phyloP scores from a whole-genome alignment of 106 monocot genomes.

The Dioscorea zingiberensis region DNA sequence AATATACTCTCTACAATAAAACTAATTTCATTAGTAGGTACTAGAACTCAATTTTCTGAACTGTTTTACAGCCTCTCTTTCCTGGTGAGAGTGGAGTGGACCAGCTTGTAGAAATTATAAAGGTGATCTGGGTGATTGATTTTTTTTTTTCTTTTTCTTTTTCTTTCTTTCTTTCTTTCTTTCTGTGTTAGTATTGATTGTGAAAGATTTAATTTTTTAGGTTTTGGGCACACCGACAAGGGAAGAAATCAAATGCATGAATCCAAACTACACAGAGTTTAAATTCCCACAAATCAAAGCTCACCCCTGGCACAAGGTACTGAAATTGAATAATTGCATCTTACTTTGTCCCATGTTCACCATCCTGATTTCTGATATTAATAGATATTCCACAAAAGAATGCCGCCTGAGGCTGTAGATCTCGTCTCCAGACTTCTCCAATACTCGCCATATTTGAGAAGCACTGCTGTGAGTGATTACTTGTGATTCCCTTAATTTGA shows the following conservation, averaged over 20 bases:
- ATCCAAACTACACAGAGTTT: constrained; percentile 3
- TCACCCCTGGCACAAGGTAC: constrained; percentile 1
- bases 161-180: background rate
- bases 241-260: constrained; percentile 7
- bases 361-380: background rate
- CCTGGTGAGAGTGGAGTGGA: constrained; percentile 33
- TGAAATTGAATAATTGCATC: background rate
- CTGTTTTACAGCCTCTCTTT: constrained; percentile 20
- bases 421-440: constrained; percentile 48
- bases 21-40: background rate
- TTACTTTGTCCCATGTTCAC: background rate
- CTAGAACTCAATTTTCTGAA: background rate
- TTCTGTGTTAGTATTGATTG: background rate
- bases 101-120: constrained; percentile 30
- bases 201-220: background rate
- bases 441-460: constrained; percentile 47
- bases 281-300: background rate
- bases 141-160: no score
- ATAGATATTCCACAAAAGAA: constrained; percentile 43
- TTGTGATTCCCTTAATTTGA: background rate
- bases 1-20: background rate
- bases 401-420: constrained; percentile 53
- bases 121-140: constrained; percentile 1
- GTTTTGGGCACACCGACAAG: constrained; percentile 1
- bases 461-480: constrained; percentile 43